Base-by-base conservation (phyloP, 1,284 basidiomycete species). In the Marasmius oreades region DNA sequence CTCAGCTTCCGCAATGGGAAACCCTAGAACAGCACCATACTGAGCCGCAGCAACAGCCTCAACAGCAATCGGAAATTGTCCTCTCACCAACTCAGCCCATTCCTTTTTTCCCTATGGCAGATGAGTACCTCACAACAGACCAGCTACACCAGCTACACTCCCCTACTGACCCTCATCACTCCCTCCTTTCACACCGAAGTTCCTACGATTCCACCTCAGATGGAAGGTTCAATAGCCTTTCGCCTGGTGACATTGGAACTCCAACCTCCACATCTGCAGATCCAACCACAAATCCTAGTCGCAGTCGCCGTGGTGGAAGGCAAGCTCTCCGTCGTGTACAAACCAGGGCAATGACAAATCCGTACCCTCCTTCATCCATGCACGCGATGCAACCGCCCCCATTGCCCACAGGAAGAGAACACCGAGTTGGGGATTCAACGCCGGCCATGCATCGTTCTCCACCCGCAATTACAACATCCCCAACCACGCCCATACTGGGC, bases 121-220 rank as follows among this genome's bases (percentile, higher is more conserved):
- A 64, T 33, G 66, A 69, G 52, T 62, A 68, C 37, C 61, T 37
- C 34, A 66, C 45, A 51, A 44, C 57, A 44, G 33, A 51, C 33
- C 55, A 66, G 67, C 69, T 73, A 55, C 69, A 65, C 43, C 69
- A 71, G 45, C 53, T 63, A 31, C 65, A 59, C 51, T 53, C 55
- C 42, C 58, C 53, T 24, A 47, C 51, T 55, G 62, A 62, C 52
- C 60, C 63, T 60, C 55, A 58, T 55, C 55, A 56, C 52, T 6
- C 52, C 26, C 57, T 26, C 24, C 31, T 51, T 23, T 51, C 36
- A 31, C 55, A 46, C 51, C 54, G 33, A 47, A 52, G 51, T 52
- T 18, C 44, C 20, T 28, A 43, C 55, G 54, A 59, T 54, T 56
- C 26, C 44, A 55, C 36, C 34, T 50, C 54, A 50, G 56, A 56